Evolutionary conservation across 345 rosid species (phyloP), one percentile per base, ranked within the genome.

Genomic region (Populus alba): DNA sequence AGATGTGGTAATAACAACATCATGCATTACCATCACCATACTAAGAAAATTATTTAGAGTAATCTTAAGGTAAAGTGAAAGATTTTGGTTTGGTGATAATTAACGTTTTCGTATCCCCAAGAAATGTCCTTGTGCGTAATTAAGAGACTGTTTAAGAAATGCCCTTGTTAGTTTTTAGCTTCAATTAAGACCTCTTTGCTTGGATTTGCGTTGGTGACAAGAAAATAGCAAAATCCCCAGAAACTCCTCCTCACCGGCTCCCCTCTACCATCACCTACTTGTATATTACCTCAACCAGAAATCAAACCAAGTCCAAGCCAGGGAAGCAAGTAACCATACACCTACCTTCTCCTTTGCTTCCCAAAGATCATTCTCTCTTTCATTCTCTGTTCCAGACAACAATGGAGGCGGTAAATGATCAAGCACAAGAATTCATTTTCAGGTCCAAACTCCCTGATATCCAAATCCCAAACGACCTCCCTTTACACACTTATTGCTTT

Each of bases 361-460:
- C 61, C 62, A 63, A 70, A 6, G 17, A 27, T 13, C 3, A 12
- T 41, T 61, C 27, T 33, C 13, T 66, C 27, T 31, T 23, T 45
- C 27, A 47, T 76, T 38, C 66, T 29, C 47, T 67, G 41, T 23
- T 43, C 7, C 3, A 68, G 23, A 29, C 70, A 70, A 47, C 72
- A 73, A 87, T 87, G 90, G 91, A 85, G 31, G 38, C 70, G 62
- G 74, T 61, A 43, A 61, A 39, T 37, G 78, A 79, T 4, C 31
- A 79, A 20, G 37, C 22, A 67, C 69, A 81, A 63, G 83, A 92
- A 57, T 71, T 86, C 87, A 86, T 92, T 71, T 95, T 77, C 87
- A 89, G 92, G 8, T 95, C 96, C 41, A 95, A 92, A 63, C 88
- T 95, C 37, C 97, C 98, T 0, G 94, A 92, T 53, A 91, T 92